Conservation (phyloP, 306 rosid species). For the Malus orientalis region DNA sequence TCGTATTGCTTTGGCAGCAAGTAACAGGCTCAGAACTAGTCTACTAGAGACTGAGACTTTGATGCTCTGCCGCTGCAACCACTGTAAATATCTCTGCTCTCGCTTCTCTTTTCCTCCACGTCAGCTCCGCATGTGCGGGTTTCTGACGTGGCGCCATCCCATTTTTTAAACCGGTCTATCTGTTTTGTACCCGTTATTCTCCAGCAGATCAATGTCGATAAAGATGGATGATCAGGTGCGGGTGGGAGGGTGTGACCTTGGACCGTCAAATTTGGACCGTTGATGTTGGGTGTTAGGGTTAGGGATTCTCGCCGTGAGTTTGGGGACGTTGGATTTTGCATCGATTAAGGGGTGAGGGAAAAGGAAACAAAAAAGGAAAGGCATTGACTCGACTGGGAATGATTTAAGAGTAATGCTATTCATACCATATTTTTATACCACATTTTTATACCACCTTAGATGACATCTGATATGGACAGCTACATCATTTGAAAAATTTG, state of each 20-base stretch:
- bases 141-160: background rate
- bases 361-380: background rate
- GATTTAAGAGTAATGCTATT: background rate
- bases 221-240: background rate
- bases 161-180: background rate
- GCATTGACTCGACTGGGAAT: background rate
- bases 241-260: background rate
- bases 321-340: background rate
- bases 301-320: background rate
- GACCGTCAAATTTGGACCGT: background rate
- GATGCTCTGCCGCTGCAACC: background rate
- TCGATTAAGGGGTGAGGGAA: background rate
- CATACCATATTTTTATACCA: too few relatives aligned
- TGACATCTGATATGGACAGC: too few relatives aligned
- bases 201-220: background rate
- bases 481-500: too few relatives aligned
- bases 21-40: background rate
- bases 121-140: background rate
- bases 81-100: background rate
- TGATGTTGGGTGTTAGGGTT: background rate
- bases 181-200: background rate
- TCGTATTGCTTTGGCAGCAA: constrained; percentile 1
- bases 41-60: background rate
- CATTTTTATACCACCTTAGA: too few relatives aligned
- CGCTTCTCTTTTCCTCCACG: background rate